Evolutionary conservation across 345 rosid genomes (phyloP).

Genomic region (Pistacia integerrima): DNA sequence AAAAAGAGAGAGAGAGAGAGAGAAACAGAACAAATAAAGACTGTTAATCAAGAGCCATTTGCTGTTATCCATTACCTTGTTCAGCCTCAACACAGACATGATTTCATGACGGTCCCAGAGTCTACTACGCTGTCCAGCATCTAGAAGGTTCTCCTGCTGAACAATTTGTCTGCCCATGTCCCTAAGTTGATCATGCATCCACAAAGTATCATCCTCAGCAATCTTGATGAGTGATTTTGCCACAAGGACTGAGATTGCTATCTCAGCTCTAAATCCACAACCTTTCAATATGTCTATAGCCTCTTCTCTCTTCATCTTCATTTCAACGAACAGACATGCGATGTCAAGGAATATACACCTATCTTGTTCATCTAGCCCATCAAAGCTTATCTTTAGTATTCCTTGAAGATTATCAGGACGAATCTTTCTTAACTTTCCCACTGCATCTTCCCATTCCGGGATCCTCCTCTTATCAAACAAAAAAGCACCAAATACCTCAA

Average conservation of each 20-base stretch:
- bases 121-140: slow-evolving; percentile 58
- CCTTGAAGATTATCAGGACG: slow-evolving; percentile 42
- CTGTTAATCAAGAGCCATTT: too few relatives aligned
- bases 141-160: slow-evolving; percentile 15
- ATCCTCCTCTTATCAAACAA: slow-evolving; percentile 48
- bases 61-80: slow-evolving; percentile 36
- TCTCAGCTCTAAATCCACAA: slow-evolving; percentile 57
- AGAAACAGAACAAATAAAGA: too few relatives aligned
- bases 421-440: slow-evolving; percentile 37
- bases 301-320: slow-evolving; percentile 48
- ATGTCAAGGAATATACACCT: slow-evolving; percentile 63
- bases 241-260: slow-evolving; percentile 41
- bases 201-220: slow-evolving; percentile 23
- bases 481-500: slow-evolving; percentile 71
- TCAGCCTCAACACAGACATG: slow-evolving; percentile 31
- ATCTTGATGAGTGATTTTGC: slow-evolving; percentile 57
- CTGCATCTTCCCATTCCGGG: slow-evolving; percentile 56
- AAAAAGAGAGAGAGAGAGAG: too few relatives aligned
- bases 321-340: slow-evolving; percentile 58
- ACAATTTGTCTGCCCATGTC: slow-evolving; percentile 81
- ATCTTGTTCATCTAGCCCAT: slow-evolving; percentile 47
- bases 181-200: slow-evolving; percentile 80
- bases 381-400: slow-evolving; percentile 54
- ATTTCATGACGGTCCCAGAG: slow-evolving; percentile 65
- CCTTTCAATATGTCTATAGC: slow-evolving; percentile 51